Evolutionary conservation across 306 rosid species (phyloP), one percentile per base, ranked within the genome.

Genomic region (Inga laurina): DNA sequence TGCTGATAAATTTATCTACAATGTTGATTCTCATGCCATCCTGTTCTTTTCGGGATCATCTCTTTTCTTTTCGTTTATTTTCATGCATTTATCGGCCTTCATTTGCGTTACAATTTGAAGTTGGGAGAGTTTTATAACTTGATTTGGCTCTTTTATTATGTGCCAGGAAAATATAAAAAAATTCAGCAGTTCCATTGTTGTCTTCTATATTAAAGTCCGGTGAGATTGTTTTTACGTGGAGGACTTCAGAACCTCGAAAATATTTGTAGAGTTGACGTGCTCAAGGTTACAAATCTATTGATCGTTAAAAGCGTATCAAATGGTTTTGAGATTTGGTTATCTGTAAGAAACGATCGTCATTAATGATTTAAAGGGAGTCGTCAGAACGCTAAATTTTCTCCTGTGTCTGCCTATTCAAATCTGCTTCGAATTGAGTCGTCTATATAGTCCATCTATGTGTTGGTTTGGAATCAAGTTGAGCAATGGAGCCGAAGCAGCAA

Each of bases 101-200:
- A 46, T 87, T 90, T 89, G 93, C 78, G 91, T 91, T 91, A 87
- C 85, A 68, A 74, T 59, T 74, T 61, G 77, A 73, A 84, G 81
- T 64, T 24, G 43, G 65, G 68, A 67, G 73, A 67, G 73, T 41
- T 72, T 68, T 65, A 81, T 86, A 77, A 74, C 79, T 81, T 81
- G 78, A 81, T 91, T 85, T 69, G 54, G 16, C 80, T 85, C 72
- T 19, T 71, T 44, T 22, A 62, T 64, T 79, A 48, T 24, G 70
- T 78, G 67, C 56, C 79, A 83, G 59, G 44, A 59, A 19, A 22
- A n/a, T 8, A 2, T 46, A 57, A 48, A 83, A 57, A 56, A 43
- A 74, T 15, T 80, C 56, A 22, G 27, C 32, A 41, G 80, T 80
- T 72, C 67, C 51, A 37, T 69, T 44, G 22, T 67, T 22, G 56